Evolutionary conservation across 2,329 filamentous ascomycete species (phyloP), one percentile per base, ranked within the genome.

Genomic region (Penicillium sp.): DNA sequence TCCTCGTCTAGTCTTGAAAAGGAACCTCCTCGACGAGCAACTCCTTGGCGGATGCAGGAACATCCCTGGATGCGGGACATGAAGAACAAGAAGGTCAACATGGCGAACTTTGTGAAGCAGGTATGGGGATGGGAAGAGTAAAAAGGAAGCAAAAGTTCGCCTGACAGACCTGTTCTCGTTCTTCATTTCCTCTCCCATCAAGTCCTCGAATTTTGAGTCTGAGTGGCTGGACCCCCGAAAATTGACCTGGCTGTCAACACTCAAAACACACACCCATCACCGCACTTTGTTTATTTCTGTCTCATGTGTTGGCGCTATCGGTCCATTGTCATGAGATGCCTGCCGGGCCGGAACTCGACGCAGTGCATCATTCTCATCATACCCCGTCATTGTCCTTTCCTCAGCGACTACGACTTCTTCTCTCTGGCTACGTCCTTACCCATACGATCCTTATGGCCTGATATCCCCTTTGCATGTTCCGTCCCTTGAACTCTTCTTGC

Each of bases 51-150:
- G 62, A 98, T 98, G 90, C 81, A 95, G 54, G 93, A 98, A 66
- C 93, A 98, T 72, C 93, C 93, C 1, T 98, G 93, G 93, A 95
- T 98, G 85, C 76, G 88, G 34, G 93, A 98, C 63, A 97, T 97
- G 88, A 86, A 85, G 62, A 78, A 82, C 44, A 97, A 96, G 77
- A 88, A 93, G 59, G 93, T 98, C 67, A 97, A 97, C 71, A 97
- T 98, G 90, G 82, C 82, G 56, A 87, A 89, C 62, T 98, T 96
- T 70, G 79, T 98, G 49, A 83, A 85, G 51, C 89, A 93, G 60
- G 93, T 98, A 35, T 98, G 93, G 93, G 93, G 90, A 49, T 98
- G 93, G 93, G 84, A 93, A 55, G 83, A 89, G 53, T 83, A 62
- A 53, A 59, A 59, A 26, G 36, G 14, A 22, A 37, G 39, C 35